phyloP scores from a whole-genome alignment of 2,329 filamentous ascomycete species.

The Zymoseptoria tritici region DNA sequence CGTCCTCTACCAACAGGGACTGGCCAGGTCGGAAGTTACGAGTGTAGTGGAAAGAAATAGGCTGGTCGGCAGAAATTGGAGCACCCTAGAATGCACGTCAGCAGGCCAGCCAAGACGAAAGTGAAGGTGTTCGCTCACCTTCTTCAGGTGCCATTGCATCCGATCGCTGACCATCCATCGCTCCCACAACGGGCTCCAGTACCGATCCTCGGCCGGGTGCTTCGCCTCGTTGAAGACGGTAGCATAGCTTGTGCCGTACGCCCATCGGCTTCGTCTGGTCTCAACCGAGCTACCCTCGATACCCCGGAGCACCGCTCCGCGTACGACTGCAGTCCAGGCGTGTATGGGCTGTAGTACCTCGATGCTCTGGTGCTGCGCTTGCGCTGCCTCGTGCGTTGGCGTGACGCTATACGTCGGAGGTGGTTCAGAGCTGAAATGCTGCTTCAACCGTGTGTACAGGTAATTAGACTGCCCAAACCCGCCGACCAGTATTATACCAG shows the following conservation, averaged over 20 bases:
- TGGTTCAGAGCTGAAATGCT: conserved; percentile 52
- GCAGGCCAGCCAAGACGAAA: background rate
- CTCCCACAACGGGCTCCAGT: conserved; percentile 75
- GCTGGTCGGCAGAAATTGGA: conserved; percentile 63
- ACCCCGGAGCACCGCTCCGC: conserved; percentile 67
- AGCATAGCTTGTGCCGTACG: conserved; percentile 75
- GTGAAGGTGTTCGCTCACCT: conserved; percentile 41
- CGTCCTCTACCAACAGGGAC: conserved; percentile 69
- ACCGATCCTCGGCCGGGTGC: conserved; percentile 64
- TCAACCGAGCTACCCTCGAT: conserved; percentile 74
- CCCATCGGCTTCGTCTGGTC: conserved; percentile 63
- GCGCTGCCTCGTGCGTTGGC: conserved; percentile 54
- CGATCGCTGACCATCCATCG: conserved; percentile 75
- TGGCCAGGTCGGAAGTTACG: conserved; percentile 75
- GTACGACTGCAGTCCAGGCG: conserved; percentile 73
- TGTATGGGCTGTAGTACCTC: conserved; percentile 78
- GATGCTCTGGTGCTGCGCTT: conserved; percentile 47
- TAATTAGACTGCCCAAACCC: conserved; percentile 70
- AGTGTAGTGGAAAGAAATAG: conserved; percentile 78
- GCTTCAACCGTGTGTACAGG: conserved; percentile 62
- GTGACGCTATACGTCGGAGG: conserved; percentile 58
- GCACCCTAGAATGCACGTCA: conserved; percentile 47
- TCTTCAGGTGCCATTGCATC: conserved; percentile 81
- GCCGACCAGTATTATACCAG: conserved; percentile 71
- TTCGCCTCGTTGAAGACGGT: conserved; percentile 67